phyloP scores from a whole-genome alignment of 2,329 filamentous ascomycete genomes.

The Myriosclerotinia duriaeana region DNA sequence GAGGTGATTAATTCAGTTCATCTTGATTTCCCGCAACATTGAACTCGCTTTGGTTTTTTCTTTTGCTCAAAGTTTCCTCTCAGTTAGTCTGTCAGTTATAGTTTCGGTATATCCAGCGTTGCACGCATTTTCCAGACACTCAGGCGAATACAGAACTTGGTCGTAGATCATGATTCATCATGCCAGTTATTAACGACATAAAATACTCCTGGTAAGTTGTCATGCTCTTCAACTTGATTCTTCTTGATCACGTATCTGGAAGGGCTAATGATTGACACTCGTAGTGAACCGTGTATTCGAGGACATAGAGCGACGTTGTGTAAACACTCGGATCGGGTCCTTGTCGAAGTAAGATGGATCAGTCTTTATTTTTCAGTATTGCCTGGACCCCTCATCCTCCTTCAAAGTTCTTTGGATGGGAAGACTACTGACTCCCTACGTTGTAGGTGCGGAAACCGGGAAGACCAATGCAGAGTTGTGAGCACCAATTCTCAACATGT shows the following conservation, averaged over 20 bases:
- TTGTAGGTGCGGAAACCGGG: slow-evolving; percentile 38
- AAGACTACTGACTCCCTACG: slow-evolving; percentile 1
- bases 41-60: too few relatives aligned
- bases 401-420: too few relatives aligned
- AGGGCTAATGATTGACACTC: not conserved
- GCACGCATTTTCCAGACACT: not conserved
- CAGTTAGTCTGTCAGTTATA: too few relatives aligned
- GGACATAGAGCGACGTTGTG: slow-evolving; percentile 38
- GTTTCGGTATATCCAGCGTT: too few relatives aligned
- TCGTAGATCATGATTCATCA: slow-evolving; percentile 12
- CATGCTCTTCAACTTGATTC: not conserved
- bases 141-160: too few relatives aligned
- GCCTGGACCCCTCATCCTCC: too few relatives aligned
- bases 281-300: slow-evolving; percentile 37
- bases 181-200: slow-evolving; percentile 37
- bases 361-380: too few relatives aligned
- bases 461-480: slow-evolving; percentile 36
- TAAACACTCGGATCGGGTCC: slow-evolving; percentile 33
- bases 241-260: not conserved
- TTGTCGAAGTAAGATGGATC: too few relatives aligned
- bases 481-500: slow-evolving; percentile 34
- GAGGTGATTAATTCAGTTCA: too few relatives aligned
- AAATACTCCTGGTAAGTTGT: slow-evolving; percentile 37
- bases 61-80: too few relatives aligned
- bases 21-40: too few relatives aligned